Conservation (phyloP, 768 basidiomycete genomes). For the Trametes sanguinea region DNA sequence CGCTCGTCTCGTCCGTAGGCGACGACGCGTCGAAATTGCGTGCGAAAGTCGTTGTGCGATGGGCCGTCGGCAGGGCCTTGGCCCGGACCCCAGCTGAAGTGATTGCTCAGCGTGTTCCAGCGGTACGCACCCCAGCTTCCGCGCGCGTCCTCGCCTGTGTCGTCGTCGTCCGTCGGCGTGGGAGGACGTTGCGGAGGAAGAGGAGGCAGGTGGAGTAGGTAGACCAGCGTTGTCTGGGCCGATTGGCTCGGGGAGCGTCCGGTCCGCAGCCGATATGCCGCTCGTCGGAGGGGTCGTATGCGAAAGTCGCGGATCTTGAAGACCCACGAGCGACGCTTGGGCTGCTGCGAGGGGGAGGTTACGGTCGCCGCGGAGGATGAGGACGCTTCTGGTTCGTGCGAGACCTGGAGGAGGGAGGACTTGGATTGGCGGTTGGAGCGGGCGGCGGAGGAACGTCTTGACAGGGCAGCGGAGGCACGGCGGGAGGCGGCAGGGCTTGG, state of each 20-base stretch:
- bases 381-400: constrained; percentile 39
- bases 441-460: constrained; percentile 36
- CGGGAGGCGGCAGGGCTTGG: constrained; percentile 58
- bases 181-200: constrained; percentile 33
- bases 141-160: constrained; percentile 46
- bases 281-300: constrained; percentile 42
- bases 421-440: constrained; percentile 37
- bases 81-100: constrained; percentile 42
- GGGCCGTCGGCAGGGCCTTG: constrained; percentile 32
- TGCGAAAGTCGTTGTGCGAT: constrained; percentile 48
- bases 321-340: constrained; percentile 25
- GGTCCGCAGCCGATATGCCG: constrained; percentile 47
- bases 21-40: constrained; percentile 45
- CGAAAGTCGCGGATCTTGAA: constrained; percentile 56
- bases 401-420: constrained; percentile 40
- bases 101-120: constrained; percentile 39
- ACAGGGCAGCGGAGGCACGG: constrained; percentile 40
- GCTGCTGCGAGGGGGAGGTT: constrained; percentile 11
- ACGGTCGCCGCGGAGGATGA: constrained; percentile 23
- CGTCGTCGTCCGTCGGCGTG: constrained; percentile 29
- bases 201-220: constrained; percentile 31
- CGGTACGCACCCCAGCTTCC: constrained; percentile 44
- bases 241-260: constrained; percentile 69
- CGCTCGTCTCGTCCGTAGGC: constrained; percentile 32
- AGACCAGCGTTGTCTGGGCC: constrained; percentile 34